Evolutionary conservation across 202 grass and related monocot species (phyloP), one percentile per base, ranked within the genome.

Genomic region (Alloteropsis angusta): DNA sequence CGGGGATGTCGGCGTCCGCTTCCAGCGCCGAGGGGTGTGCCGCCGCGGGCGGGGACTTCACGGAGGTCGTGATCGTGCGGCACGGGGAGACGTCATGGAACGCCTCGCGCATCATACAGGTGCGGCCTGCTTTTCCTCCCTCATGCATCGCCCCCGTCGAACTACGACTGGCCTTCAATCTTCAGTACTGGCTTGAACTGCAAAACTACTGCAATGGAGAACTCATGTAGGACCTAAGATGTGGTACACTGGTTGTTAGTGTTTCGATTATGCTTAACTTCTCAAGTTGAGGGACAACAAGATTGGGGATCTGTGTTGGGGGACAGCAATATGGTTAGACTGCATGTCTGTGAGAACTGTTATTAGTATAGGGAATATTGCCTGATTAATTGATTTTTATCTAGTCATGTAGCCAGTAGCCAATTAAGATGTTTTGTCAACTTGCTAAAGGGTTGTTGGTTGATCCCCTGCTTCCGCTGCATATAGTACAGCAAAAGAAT

Each of bases 51-150:
- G 57, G 32, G 10, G 84, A 84, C 16, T 93, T 93, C 73, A 89
- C 92, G 4, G 90, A 99, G 92, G 82, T 99, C 7, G 82, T 95
- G n/a, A 87, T 93, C 63, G 88, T 96, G 44, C 84, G 92, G 34
- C 93, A 97, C 49, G 90, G 87, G 0, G 89, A 92, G 79, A 90
- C 89, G 12, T 72, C 83, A 14, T 93, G 90, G 90, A 99, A 99
- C 54, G 90, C 88, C 56, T 86, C 86, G 18, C 89, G 90, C 21
- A 93, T 88, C 76, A 74, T 99, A 46, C 92, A 99, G 92, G 92
- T 99, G 36, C 8, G 21, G 6, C 36, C 65, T 83, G 55, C 65
- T 49, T 76, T 9, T 21, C 23, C 36, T 45, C 13, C 4, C 48
- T 1, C 36, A 14, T 22, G 48, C 7, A 13, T 15, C 47, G 60